Evolutionary conservation across 2,329 filamentous ascomycete species (phyloP), one percentile per base, ranked within the genome.

Genomic region (Aureobasidium mangrovei): DNA sequence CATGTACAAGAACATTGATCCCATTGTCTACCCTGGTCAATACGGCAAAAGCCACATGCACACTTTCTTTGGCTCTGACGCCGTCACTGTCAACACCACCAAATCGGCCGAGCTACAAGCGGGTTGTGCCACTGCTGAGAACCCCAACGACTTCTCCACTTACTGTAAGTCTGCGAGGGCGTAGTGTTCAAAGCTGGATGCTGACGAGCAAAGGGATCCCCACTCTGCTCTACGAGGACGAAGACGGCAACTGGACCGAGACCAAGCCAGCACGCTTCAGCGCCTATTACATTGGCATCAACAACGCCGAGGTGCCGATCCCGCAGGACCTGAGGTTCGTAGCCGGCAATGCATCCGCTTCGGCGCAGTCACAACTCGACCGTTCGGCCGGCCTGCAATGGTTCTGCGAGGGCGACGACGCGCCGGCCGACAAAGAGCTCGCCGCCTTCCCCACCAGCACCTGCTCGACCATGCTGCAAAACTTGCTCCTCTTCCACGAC

Each of bases 211-310:
- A 29, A 70, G 66, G 70, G 74, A 65, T 70, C 0, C 73, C 73
- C 0, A 75, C 73, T 0, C 64, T 39, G 3, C 8, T 74, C 65
- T 70, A 72, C 9, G 70, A 67, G 7, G 70, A 66, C 18, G 64
- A 73, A 56, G 75, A 76, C 63, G 69, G 72, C n/a, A 75, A 76
- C 48, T 73, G 76, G 54, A 62, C 74, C 1, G 73, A 70, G 0
- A 63, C 69, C 4, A 76, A 76, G 65, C 76, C 63, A 45, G 61
- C 58, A 53, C 69, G 70, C 51, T 77, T 77, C 66, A 71, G 65
- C 36, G 71, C 74, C 18, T 77, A 76, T 65, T 77, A 77, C 63
- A 72, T 70, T 32, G 65, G 72, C 24, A 67, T 69, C 4, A 64
- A 69, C 18, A 40, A 38, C 7, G 73, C 73, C 28, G 73, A 76